A percentile compares a stretch with the other conserved stretches of the same genome.
Evolutionary conservation across 805 yeast species (phyloP).

Genomic region (Starmerella floris): DNA sequence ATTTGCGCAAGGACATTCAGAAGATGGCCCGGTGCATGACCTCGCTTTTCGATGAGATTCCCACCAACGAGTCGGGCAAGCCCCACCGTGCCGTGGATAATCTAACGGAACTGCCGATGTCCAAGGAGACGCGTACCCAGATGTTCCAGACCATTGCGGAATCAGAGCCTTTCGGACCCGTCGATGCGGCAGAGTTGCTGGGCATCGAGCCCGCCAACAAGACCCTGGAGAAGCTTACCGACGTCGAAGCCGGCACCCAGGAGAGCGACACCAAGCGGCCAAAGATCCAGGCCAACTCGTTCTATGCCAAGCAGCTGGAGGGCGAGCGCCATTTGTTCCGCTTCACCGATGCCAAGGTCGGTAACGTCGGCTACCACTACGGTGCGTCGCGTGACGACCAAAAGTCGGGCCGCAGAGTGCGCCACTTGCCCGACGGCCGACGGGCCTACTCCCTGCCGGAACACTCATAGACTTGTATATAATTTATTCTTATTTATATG

Average conservation of each 20-base stretch:
- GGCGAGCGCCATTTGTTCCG: constrained; percentile 63
- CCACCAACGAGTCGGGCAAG: constrained; percentile 18
- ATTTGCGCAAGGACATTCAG: constrained; percentile 42
- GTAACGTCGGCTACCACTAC: constrained; percentile 79
- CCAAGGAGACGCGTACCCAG: constrained; percentile 66
- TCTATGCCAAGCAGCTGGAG: constrained; percentile 44
- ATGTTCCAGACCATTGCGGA: constrained; percentile 83
- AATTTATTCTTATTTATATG: neutral
- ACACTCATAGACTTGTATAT: constrained; percentile 15
- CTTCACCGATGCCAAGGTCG: constrained; percentile 67
- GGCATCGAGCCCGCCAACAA: constrained; percentile 78
- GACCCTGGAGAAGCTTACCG: constrained; percentile 49
- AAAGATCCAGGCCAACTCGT: constrained; percentile 24
- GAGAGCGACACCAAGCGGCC: constrained; percentile 26
- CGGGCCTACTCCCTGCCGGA: constrained; percentile 21
- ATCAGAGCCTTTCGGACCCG: constrained; percentile 88
- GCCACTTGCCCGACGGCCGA: constrained; percentile 21
- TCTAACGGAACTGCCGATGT: constrained; percentile 87
- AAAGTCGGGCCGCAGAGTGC: constrained; percentile 54
- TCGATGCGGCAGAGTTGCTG: constrained; percentile 79
- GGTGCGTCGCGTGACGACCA: constrained; percentile 84
- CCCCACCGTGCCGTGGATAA: constrained; percentile 44
- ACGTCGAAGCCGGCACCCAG: constrained; percentile 15
- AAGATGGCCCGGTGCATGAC: constrained; percentile 51
- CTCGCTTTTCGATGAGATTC: constrained; percentile 60